phyloP scores from a whole-genome alignment of 495 filamentous ascomycete species.

The Talaromyces proteolyticus region DNA sequence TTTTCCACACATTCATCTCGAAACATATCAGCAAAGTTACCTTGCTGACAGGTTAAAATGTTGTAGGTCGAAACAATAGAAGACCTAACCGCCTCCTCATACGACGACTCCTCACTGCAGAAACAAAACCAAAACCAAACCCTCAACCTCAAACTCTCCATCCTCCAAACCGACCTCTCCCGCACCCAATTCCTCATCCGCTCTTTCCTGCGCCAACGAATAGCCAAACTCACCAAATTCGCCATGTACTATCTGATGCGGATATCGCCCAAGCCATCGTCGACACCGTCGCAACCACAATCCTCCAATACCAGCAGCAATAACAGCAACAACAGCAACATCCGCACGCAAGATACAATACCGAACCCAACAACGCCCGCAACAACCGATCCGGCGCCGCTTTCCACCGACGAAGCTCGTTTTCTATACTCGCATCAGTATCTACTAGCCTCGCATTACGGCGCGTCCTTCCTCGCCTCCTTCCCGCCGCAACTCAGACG shows the following conservation, averaged over 20 bases:
- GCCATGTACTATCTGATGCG: slow-evolving; percentile 37
- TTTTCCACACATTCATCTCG: too few species aligned
- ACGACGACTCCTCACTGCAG: slow-evolving; percentile 13
- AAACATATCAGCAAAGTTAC: background rate
- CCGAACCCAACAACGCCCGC: slow-evolving; percentile 27
- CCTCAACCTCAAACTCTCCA: slow-evolving; percentile 85
- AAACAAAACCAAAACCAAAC: slow-evolving; percentile 62
- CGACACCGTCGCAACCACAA: slow-evolving; percentile 25
- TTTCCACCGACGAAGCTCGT: slow-evolving; percentile 66
- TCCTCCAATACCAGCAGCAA: background rate
- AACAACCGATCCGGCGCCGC: slow-evolving; percentile 32
- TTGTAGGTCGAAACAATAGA: slow-evolving; percentile 65
- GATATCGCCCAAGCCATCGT: slow-evolving; percentile 45
- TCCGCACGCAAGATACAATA: slow-evolving; percentile 5
- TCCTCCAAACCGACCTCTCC: slow-evolving; percentile 94
- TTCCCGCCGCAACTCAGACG: slow-evolving; percentile 74
- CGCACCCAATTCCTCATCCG: slow-evolving; percentile 86
- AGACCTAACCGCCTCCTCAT: slow-evolving; percentile 54
- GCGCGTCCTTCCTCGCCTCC: slow-evolving; percentile 68
- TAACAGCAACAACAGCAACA: background rate
- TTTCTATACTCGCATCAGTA: slow-evolving; percentile 81
- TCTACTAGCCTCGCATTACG: slow-evolving; percentile 75
- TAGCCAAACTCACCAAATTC: slow-evolving; percentile 61
- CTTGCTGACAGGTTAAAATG: background rate
- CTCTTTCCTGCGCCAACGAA: slow-evolving; percentile 74